phyloP scores from a whole-genome alignment of 345 rosid genomes.

The Pelargonium nanum region DNA sequence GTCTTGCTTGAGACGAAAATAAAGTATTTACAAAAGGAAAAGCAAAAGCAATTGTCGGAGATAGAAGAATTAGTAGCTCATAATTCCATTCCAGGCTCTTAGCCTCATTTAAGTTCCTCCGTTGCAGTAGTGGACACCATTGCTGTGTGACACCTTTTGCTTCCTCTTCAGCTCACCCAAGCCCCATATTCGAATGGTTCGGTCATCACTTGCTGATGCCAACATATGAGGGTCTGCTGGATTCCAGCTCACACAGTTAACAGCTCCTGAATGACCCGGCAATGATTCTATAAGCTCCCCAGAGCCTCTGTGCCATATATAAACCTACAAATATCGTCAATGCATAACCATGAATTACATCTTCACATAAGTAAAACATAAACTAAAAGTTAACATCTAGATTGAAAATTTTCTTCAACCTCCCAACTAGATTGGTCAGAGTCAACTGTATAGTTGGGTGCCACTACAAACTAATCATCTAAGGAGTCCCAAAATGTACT shows the following conservation, averaged over 20 bases:
- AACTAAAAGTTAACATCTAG: background rate
- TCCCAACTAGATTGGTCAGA: too few relatives aligned
- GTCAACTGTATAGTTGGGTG: too few relatives aligned
- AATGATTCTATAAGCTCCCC: slow-evolving; percentile 39
- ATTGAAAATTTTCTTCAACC: background rate
- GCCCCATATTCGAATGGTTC: slow-evolving; percentile 61
- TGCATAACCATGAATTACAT: background rate
- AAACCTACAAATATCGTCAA: slow-evolving; percentile 31
- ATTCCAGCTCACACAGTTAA: slow-evolving; percentile 43
- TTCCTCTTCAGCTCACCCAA: slow-evolving; percentile 20
- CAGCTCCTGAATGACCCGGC: slow-evolving; percentile 58
- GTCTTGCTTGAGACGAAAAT: slow-evolving; percentile 23
- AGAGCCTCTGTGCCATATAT: slow-evolving; percentile 49
- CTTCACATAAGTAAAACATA: background rate
- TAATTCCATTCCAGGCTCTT: background rate
- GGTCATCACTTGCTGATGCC: slow-evolving; percentile 45
- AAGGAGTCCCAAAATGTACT: too few relatives aligned
- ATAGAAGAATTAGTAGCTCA: background rate
- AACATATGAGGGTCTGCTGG: slow-evolving; percentile 35
- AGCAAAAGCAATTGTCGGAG: slow-evolving; percentile 23
- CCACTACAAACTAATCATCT: too few relatives aligned
- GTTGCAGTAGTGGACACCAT: slow-evolving; percentile 35
- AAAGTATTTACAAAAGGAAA: slow-evolving; percentile 31
- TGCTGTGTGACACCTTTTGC: slow-evolving; percentile 23
- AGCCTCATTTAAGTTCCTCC: slow-evolving; percentile 23